Percentiles rank a stretch among this genome's conserved stretches.
These are phyloP conservation scores for Neohortaea acidophila DNA, from an alignment of 495 filamentous ascomycete species.

Conservation along the genomic window DNA sequence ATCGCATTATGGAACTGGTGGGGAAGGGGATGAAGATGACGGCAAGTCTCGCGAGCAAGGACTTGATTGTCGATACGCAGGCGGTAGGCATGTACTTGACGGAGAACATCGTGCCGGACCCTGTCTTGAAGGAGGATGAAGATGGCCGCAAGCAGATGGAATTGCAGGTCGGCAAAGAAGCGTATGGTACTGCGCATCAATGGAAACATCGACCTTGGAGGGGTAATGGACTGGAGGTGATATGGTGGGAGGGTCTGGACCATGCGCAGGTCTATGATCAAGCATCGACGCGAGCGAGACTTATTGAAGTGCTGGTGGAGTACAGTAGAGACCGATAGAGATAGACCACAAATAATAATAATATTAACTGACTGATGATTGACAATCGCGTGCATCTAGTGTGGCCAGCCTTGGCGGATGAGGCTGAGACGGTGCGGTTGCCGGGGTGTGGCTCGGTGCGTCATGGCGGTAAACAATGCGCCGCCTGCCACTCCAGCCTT, in stretches of 20 bases:
- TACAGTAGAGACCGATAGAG: slow-evolving; percentile 4
- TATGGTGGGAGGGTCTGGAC: slow-evolving; percentile 48
- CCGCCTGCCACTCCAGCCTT: too few species aligned
- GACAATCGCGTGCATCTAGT: too few species aligned
- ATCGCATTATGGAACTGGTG: slow-evolving; percentile 13
- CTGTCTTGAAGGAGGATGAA: slow-evolving; percentile 18
- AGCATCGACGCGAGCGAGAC: slow-evolving; percentile 21
- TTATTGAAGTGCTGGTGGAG: slow-evolving; percentile 14
- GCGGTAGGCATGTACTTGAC: slow-evolving; percentile 43
- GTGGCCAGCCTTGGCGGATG: too few species aligned
- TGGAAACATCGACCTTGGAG: slow-evolving; percentile 34
- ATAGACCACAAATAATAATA: slow-evolving; percentile 1
- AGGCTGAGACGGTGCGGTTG: too few species aligned
- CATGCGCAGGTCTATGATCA: slow-evolving; percentile 55
- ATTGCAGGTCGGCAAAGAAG: slow-evolving; percentile 8
- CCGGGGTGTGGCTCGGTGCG: too few species aligned
- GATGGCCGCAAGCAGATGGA: slow-evolving; percentile 16
- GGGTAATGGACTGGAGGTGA: slow-evolving; percentile 39
- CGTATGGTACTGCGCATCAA: slow-evolving; percentile 5
- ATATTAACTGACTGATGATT: too few species aligned
- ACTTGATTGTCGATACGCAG: slow-evolving; percentile 49
- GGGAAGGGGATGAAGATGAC: slow-evolving; percentile 30
- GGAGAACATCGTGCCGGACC: slow-evolving; percentile 13
- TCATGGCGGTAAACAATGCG: too few species aligned
- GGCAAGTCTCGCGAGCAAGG: slow-evolving; percentile 40